Percentiles rank a stretch among this genome's conserved stretches.
These are phyloP conservation scores for Ogataea philodendri DNA, from an alignment of 805 yeast species.

Conservation along the genomic window DNA sequence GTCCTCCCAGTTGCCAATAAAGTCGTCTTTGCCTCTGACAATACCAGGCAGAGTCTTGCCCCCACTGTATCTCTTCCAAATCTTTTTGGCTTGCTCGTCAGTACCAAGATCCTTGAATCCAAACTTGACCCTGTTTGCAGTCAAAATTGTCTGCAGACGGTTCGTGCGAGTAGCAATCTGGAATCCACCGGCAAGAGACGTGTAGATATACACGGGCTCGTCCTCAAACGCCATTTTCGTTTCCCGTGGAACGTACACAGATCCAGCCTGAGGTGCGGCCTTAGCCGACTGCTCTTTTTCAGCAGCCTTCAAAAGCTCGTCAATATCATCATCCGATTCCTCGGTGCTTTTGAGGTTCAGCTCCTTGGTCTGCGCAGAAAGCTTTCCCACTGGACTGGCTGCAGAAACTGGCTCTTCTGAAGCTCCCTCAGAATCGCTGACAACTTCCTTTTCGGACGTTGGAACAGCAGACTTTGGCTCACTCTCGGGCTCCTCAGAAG, in stretches of 20 bases:
- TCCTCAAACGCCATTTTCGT: conserved; percentile 38
- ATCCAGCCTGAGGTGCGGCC: conserved; percentile 17
- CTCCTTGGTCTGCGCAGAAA: too few relatives aligned
- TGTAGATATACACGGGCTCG: conserved; percentile 72
- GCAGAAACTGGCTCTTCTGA: conserved; percentile 3
- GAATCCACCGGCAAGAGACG: conserved; percentile 87
- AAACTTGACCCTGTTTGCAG: conserved; percentile 68
- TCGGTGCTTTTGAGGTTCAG: too few relatives aligned
- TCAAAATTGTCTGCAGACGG: conserved; percentile 67
- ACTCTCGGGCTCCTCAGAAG: not conserved
- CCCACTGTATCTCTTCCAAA: conserved; percentile 73
- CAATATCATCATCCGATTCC: conserved; percentile 23
- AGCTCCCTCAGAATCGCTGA: conserved; percentile 4
- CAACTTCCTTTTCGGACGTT: conserved; percentile 1
- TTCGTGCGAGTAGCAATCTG: conserved; percentile 77
- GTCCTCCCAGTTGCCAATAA: conserved; percentile 82
- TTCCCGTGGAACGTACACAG: conserved; percentile 35
- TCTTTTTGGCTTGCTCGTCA: conserved; percentile 77
- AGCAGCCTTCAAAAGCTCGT: conserved; percentile 30
- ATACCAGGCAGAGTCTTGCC: conserved; percentile 83
- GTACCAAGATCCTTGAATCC: conserved; percentile 80
- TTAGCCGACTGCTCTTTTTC: conserved; percentile 23
- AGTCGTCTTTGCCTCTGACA: conserved; percentile 77
- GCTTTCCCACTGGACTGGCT: too few relatives aligned
- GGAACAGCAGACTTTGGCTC: too few relatives aligned